These are phyloP conservation scores for Trichosanthes cucumerina DNA, from an alignment of 306 rosid species.

Conservation along the genomic window DNA sequence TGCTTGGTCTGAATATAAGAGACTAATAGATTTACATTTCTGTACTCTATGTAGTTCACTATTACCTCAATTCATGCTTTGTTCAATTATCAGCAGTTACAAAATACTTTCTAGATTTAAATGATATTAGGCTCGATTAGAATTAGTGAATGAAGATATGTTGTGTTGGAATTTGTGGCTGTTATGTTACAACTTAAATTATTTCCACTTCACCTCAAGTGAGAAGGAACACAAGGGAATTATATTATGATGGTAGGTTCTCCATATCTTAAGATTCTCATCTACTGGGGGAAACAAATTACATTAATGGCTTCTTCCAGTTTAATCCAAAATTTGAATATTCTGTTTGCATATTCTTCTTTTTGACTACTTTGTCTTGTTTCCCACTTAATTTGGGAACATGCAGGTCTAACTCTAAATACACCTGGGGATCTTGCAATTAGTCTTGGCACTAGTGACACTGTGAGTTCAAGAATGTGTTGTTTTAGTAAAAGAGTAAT, in stretches of 20 bases:
- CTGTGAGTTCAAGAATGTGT: slow-evolving; percentile 41
- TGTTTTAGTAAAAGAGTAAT: not conserved
- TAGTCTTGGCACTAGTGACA: slow-evolving; percentile 98
- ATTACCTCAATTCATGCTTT: not conserved
- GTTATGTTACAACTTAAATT: not conserved
- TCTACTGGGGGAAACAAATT: not conserved
- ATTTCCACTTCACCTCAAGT: not conserved
- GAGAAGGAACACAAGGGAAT: not conserved
- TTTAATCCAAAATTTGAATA: not conserved
- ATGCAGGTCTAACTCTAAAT: slow-evolving; percentile 84
- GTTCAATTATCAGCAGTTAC: not conserved
- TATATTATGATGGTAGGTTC: not conserved
- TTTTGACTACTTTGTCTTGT: not conserved
- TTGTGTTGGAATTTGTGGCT: not conserved
- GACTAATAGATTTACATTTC: not conserved
- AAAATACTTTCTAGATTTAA: not conserved
- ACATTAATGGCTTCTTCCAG: not conserved
- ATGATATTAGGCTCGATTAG: not conserved
- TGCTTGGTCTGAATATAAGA: not conserved
- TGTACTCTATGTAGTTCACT: not conserved
- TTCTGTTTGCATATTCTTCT: not conserved
- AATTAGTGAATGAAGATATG: not conserved
- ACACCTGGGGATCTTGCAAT: slow-evolving; percentile 91
- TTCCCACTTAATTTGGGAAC: slow-evolving; percentile 9
- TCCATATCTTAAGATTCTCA: not conserved